These are phyloP conservation scores for Vachellia pachyceras DNA, from an alignment of 306 rosid species.

Conservation along the genomic window DNA sequence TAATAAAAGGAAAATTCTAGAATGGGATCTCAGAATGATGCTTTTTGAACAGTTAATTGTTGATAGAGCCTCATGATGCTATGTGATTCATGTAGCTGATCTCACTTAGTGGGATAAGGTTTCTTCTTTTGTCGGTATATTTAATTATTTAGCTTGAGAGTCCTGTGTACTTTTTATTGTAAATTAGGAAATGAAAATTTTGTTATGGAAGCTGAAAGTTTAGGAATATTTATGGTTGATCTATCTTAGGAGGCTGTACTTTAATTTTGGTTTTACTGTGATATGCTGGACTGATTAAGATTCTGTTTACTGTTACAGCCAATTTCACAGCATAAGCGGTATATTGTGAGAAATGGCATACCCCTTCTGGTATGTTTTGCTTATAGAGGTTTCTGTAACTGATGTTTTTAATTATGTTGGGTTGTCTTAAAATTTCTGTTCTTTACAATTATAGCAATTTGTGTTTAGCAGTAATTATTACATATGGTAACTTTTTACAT, in stretches of 20 bases:
- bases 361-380: constrained; percentile 77
- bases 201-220: constrained; percentile 25
- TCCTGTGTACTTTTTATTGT: constrained; percentile 23
- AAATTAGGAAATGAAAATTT: constrained; percentile 20
- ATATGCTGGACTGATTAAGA: constrained; percentile 3
- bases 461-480: constrained; percentile 25
- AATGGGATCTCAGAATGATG: neutral
- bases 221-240: constrained; percentile 20
- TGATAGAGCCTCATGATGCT: neutral
- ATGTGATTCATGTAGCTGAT: neutral
- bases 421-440: constrained; percentile 26
- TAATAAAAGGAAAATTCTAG: neutral
- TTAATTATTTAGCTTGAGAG: constrained; percentile 22
- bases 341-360: constrained; percentile 80
- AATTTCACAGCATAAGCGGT: constrained; percentile 84
- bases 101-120: neutral
- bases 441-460: constrained; percentile 12
- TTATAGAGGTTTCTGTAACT: constrained; percentile 16
- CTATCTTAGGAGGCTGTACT: constrained; percentile 31
- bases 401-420: constrained; percentile 26
- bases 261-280: constrained; percentile 3
- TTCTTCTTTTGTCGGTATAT: no score
- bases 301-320: constrained; percentile 64
- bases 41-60: neutral
- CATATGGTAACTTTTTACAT: constrained; percentile 31